Conservation (phyloP, 768 basidiomycete genomes). For the Phanerochaete carnosa region DNA sequence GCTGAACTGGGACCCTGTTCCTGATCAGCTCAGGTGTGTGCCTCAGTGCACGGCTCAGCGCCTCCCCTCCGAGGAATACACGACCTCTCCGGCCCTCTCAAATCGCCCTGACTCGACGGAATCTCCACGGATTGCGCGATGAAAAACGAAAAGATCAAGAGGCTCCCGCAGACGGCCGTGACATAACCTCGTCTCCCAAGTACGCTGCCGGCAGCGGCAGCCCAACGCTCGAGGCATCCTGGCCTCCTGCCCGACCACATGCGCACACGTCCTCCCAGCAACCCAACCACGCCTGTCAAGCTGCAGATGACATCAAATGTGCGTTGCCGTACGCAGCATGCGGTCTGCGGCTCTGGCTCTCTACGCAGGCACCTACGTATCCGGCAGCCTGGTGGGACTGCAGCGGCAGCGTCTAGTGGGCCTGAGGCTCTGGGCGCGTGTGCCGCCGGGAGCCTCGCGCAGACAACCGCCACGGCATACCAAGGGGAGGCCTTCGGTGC, state of each 20-base stretch:
- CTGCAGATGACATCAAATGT: not conserved
- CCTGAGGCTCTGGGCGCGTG: no score
- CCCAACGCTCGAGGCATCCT: no score
- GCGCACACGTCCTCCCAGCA: not conserved
- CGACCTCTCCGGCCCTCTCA: not conserved
- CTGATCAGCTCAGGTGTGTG: slow-evolving; percentile 7
- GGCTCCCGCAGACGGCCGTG: no score
- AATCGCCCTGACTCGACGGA: slow-evolving; percentile 8
- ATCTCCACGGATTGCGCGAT: slow-evolving; percentile 26
- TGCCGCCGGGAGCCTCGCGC: no score
- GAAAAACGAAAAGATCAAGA: not conserved
- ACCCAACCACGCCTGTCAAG: not conserved
- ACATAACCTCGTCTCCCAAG: no score
- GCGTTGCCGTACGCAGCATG: not conserved
- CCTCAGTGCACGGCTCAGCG: not conserved
- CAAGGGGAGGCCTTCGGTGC: not conserved
- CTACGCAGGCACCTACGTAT: no score
- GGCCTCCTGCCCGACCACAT: no score
- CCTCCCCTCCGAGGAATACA: no score
- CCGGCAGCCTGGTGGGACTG: no score
- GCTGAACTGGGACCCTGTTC: not conserved
- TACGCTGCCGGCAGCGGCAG: not conserved
- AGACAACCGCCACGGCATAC: not conserved
- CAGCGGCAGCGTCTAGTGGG: no score
- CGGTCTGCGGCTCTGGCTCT: not conserved